Evolutionary conservation across 2,329 filamentous ascomycete genomes (phyloP).

Genomic region (Phaeomoniella chlamydospora): DNA sequence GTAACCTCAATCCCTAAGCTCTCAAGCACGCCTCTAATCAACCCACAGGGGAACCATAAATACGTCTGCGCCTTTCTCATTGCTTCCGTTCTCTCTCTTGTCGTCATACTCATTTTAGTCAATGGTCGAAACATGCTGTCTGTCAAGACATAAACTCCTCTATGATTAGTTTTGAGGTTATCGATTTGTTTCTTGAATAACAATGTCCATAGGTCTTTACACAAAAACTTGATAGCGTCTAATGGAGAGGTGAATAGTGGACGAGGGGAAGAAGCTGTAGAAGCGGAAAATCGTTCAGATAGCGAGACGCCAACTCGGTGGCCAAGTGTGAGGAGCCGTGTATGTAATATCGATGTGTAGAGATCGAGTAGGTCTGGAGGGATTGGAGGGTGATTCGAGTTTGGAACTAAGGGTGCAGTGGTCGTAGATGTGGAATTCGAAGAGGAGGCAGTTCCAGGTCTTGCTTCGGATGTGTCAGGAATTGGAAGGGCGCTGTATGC

Average conservation of each 20-base stretch:
- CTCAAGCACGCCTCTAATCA: slow-evolving; percentile 84
- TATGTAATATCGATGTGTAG: neutral
- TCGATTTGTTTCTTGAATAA: slow-evolving; percentile 96
- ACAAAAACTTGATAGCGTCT: slow-evolving; percentile 95
- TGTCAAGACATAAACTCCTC: slow-evolving; percentile 90
- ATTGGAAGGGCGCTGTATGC: slow-evolving; percentile 24
- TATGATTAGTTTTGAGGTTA: slow-evolving; percentile 95
- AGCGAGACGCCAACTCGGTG: neutral
- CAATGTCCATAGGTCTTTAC: slow-evolving; percentile 93
- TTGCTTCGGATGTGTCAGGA: slow-evolving; percentile 4
- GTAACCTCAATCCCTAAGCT: slow-evolving; percentile 81
- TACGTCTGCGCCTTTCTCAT: slow-evolving; percentile 61
- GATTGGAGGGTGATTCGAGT: neutral
- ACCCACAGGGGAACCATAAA: slow-evolving; percentile 86
- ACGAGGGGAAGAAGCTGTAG: slow-evolving; percentile 35
- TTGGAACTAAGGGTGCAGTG: no score
- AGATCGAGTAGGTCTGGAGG: neutral
- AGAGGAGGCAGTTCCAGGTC: slow-evolving; percentile 1
- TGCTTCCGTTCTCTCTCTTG: slow-evolving; percentile 50
- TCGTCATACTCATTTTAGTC: slow-evolving; percentile 73
- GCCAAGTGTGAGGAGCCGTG: neutral
- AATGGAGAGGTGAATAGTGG: slow-evolving; percentile 84
- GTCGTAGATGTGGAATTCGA: slow-evolving; percentile 3
- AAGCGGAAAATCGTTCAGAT: slow-evolving; percentile 50
- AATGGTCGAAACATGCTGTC: slow-evolving; percentile 86